phyloP scores from a whole-genome alignment of 768 basidiomycete species.

The Tylopilus vinaceipallidus region DNA sequence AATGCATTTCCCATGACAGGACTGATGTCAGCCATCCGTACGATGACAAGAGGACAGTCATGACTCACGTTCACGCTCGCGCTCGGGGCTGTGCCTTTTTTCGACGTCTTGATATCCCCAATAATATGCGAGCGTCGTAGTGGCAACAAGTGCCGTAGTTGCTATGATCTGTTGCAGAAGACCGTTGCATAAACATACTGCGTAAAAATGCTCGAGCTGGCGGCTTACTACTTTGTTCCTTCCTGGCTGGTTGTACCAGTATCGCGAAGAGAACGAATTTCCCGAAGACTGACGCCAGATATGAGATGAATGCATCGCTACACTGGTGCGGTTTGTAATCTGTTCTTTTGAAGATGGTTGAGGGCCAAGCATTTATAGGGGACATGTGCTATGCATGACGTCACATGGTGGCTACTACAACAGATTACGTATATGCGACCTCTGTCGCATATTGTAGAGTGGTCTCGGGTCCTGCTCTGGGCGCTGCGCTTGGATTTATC shows the following conservation, averaged over 20 bases:
- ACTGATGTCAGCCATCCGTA: not conserved
- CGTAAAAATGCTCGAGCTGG: too few species aligned
- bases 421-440: not conserved
- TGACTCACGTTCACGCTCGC: conserved; percentile 23
- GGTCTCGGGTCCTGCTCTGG: not conserved
- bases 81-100: conserved; percentile 26
- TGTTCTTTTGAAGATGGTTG: conserved; percentile 7
- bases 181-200: not conserved
- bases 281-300: conserved; percentile 25
- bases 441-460: not conserved
- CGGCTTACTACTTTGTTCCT: conserved; percentile 34
- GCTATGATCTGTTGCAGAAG: conserved; percentile 28
- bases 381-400: conserved; percentile 24
- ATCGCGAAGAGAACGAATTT: conserved; percentile 28
- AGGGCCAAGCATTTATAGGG: conserved; percentile 26
- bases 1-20: not conserved
- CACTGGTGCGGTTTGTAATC: not conserved
- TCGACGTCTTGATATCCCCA: conserved; percentile 37
- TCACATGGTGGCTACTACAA: conserved; percentile 13
- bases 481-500: not conserved
- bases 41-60: too few species aligned
- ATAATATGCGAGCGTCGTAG: conserved; percentile 34
- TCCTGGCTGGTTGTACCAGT: conserved; percentile 33
- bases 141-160: conserved; percentile 25
- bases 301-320: conserved; percentile 25